Percentiles rank a stretch among this genome's conserved stretches.
phyloP scores from a whole-genome alignment of 306 rosid genomes.

The Chamaecrista fasciculata region DNA sequence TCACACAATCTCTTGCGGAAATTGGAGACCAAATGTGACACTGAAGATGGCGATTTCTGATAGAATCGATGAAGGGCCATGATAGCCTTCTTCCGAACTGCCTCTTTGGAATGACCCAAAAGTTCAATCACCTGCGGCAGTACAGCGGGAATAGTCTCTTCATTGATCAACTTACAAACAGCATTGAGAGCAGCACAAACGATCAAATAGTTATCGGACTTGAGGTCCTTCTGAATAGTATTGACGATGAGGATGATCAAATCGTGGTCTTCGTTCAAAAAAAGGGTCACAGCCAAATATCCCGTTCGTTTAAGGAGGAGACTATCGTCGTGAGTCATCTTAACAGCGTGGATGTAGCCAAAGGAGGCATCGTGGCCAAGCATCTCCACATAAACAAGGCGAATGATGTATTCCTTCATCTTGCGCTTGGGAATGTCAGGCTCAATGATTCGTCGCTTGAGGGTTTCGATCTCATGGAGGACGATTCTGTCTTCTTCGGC shows the following conservation, averaged over 20 bases:
- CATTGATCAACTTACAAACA: slow-evolving; percentile 76
- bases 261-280: slow-evolving; percentile 79
- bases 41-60: slow-evolving; percentile 71
- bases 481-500: slow-evolving; percentile 95
- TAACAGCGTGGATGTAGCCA: slow-evolving; percentile 93
- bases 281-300: slow-evolving; percentile 89
- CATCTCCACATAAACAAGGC: slow-evolving; percentile 92
- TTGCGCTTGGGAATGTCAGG: slow-evolving; percentile 88
- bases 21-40: slow-evolving; percentile 67
- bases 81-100: slow-evolving; percentile 83
- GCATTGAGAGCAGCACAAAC: slow-evolving; percentile 91
- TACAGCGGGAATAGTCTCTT: slow-evolving; percentile 93
- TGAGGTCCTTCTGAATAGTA: slow-evolving; percentile 91
- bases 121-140: slow-evolving; percentile 85
- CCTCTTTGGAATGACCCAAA: slow-evolving; percentile 69
- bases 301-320: slow-evolving; percentile 84
- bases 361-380: slow-evolving; percentile 93
- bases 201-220: slow-evolving; percentile 77
- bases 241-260: slow-evolving; percentile 89
- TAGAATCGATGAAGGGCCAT: slow-evolving; percentile 91
- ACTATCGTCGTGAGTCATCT: slow-evolving; percentile 86
- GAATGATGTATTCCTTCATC: slow-evolving; percentile 92
- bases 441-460: slow-evolving; percentile 74
- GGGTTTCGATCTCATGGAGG: slow-evolving; percentile 86
- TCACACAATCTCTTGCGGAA: slow-evolving; percentile 81